Evolutionary conservation across 345 rosid genomes (phyloP).

Genomic region (Hypericum androsaemum): DNA sequence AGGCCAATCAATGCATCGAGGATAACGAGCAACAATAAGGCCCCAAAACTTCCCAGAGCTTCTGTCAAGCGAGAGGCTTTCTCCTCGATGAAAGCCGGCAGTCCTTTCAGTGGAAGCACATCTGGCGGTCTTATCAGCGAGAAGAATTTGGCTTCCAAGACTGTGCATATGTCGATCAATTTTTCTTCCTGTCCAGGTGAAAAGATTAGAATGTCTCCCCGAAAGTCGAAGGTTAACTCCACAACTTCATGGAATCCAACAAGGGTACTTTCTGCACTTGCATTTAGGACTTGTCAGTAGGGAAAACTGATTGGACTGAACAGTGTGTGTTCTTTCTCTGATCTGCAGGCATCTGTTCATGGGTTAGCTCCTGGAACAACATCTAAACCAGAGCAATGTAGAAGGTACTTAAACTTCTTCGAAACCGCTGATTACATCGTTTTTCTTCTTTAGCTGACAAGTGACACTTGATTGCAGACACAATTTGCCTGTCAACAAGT

Average conservation of each 20-base stretch:
- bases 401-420: too few relatives aligned
- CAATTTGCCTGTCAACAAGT: conserved; percentile 19
- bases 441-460: conserved; percentile 1
- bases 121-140: conserved; percentile 14
- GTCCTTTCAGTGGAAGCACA: conserved; percentile 16
- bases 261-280: conserved; percentile 21
- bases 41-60: conserved; percentile 21
- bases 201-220: conserved; percentile 26
- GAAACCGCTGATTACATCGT: too few relatives aligned
- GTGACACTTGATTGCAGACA: conserved; percentile 21
- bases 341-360: conserved; percentile 38
- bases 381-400: too few relatives aligned
- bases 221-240: conserved; percentile 28
- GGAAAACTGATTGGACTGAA: too few relatives aligned
- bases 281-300: too few relatives aligned
- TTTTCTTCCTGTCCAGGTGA: conserved; percentile 23
- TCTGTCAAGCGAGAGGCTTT: conserved; percentile 21
- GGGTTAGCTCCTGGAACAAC: background rate
- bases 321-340: background rate
- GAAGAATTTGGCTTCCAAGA: conserved; percentile 31
- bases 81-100: conserved; percentile 22
- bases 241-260: conserved; percentile 26
- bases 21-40: conserved; percentile 17
- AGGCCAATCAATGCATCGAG: conserved; percentile 23
- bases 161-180: conserved; percentile 41